Conservation (phyloP, 1,284 basidiomycete species). For the Cystobasidium slooffiae region DNA sequence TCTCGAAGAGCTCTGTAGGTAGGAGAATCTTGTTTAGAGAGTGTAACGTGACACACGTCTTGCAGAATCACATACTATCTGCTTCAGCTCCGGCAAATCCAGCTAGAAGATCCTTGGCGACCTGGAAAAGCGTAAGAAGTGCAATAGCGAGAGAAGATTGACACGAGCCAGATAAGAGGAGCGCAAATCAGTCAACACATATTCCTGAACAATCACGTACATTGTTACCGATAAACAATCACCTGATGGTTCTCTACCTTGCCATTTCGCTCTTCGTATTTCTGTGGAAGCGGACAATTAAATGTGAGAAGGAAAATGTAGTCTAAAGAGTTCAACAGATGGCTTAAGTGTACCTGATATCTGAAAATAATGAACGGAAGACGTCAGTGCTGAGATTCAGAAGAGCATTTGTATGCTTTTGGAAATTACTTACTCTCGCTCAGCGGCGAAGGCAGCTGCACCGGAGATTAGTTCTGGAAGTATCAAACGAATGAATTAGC, state of each 20-base stretch:
- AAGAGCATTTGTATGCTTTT: not conserved
- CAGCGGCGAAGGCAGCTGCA: slow-evolving; percentile 37
- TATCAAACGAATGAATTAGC: not conserved
- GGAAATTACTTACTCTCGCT: slow-evolving; percentile 18
- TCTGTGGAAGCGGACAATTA: slow-evolving; percentile 1
- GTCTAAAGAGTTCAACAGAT: not conserved
- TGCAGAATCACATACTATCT: slow-evolving; percentile 30
- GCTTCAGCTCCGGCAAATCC: slow-evolving; percentile 37
- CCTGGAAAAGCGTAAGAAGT: not conserved
- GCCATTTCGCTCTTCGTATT: slow-evolving; percentile 39
- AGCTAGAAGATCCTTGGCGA: slow-evolving; percentile 38
- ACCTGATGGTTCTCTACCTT: slow-evolving; percentile 41
- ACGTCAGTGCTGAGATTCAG: not conserved
- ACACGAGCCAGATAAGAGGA: not conserved
- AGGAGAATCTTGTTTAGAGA: not conserved
- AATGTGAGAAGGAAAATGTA: not conserved
- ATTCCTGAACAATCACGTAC: not conserved
- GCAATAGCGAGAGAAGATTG: not conserved
- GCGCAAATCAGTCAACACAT: not conserved
- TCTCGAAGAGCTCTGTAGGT: slow-evolving; percentile 28
- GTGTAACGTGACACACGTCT: too few species aligned
- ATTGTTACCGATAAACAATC: too few species aligned
- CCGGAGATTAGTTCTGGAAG: slow-evolving; percentile 12
- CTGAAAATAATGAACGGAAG: not conserved
- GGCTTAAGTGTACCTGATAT: slow-evolving; percentile 5